These are phyloP conservation scores for Naganishia vaughanmartiniae DNA, from an alignment of 768 basidiomycete species.

Conservation along the genomic window DNA sequence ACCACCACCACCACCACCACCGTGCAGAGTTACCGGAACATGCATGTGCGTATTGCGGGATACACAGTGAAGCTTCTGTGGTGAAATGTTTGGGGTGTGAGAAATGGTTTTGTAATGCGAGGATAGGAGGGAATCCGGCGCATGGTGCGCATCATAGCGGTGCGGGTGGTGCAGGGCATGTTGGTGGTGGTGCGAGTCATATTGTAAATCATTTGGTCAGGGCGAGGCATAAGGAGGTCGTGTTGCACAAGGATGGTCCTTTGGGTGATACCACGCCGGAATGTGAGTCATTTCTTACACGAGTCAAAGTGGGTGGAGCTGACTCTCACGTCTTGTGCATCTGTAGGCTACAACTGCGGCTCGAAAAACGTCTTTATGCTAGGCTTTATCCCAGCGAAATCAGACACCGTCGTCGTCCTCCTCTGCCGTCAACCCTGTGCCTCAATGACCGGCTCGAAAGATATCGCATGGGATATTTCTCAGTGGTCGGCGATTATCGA, in stretches of 20 bases:
- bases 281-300: slow-evolving; percentile 56
- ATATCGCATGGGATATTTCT: slow-evolving; percentile 96
- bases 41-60: slow-evolving; percentile 77
- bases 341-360: slow-evolving; percentile 79
- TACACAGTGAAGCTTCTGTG: slow-evolving; percentile 93
- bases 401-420: slow-evolving; percentile 95
- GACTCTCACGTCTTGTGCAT: background rate
- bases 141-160: slow-evolving; percentile 10
- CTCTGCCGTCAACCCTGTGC: slow-evolving; percentile 98
- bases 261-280: slow-evolving; percentile 96
- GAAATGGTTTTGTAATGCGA: slow-evolving; percentile 85
- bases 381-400: slow-evolving; percentile 98
- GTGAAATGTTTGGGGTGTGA: slow-evolving; percentile 61
- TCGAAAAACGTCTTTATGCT: slow-evolving; percentile 99
- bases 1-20: slow-evolving; percentile 4
- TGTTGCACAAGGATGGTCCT: slow-evolving; percentile 89
- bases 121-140: slow-evolving; percentile 48
- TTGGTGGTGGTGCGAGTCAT: slow-evolving; percentile 95
- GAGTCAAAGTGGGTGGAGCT: background rate
- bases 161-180: slow-evolving; percentile 44
- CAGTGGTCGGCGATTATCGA: slow-evolving; percentile 99
- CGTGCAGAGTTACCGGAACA: slow-evolving; percentile 25
- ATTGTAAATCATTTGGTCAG: slow-evolving; percentile 99
- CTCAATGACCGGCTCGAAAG: slow-evolving; percentile 78
- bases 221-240: slow-evolving; percentile 98